Evolutionary conservation across 176 grass and related monocot species (phyloP), one percentile per base, ranked within the genome.

Genomic region (bread wheat (Triticum aestivum)): DNA sequence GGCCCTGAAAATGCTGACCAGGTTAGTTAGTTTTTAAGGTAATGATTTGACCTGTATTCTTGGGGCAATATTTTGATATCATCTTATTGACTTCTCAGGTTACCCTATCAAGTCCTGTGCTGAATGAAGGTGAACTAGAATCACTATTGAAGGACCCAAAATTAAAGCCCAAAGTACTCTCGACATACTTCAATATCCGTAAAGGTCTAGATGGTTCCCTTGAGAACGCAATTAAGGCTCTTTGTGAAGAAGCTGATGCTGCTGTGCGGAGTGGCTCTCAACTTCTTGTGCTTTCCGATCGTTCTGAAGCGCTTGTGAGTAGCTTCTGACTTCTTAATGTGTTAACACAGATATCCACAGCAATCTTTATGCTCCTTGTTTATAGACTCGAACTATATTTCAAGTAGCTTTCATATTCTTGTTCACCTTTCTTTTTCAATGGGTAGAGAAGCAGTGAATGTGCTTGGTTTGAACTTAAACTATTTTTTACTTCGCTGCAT

Each of bases 101-200:
- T 84, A 94, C 90, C n/a, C 73, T 99, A 75, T 92, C 94, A 79
- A 96, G 87, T 84, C 97, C 97, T 80, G 92, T 96, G 18, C 85
- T 99, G 78, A 99, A 99, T 81, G 97, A 99, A 91, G 94, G 97
- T 68, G 97, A 99, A 86, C 89, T 99, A 21, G 97, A 99, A 37
- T 91, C 80, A 17, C 75, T 99, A 78, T 85, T 96, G 89, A 96
- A 94, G 39, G 94, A 99, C 85, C 34, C 77, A 78, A 94, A 87
- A 68, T 73, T 99, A 64, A 96, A 96, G 85, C 77, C 97, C 61
- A 96, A 91, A 91, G 69, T 93, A 75, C 80, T 99, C 54, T 91
- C 92, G 69, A 99, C 87, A 8, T 99, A 91, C 87, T 99, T 99
- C 63, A 87, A 90, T 87, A 96, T 99, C 67, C 92, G 90, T 82